Conservation (phyloP, 129 eudicot genomes). For the Tanacetum coccineum region DNA sequence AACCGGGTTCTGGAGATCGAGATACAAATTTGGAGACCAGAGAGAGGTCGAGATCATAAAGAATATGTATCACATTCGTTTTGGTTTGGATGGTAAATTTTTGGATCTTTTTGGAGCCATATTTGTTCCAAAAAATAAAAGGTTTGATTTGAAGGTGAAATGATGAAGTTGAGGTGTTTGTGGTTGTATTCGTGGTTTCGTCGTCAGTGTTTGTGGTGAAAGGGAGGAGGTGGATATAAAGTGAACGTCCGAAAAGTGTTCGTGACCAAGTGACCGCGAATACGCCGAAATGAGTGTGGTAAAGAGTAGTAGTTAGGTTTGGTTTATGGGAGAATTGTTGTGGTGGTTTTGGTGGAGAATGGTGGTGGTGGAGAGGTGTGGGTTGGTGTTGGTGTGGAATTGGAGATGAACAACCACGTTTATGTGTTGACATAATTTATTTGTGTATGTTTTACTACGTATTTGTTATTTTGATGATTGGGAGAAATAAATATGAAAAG, state of each 20-base stretch:
- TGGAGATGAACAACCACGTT: conserved; percentile 32
- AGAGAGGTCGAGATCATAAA: conserved; percentile 58
- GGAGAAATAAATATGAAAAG: conserved; percentile 17
- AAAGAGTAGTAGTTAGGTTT: conserved; percentile 56
- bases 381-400: conserved; percentile 12
- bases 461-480: conserved; percentile 18
- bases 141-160: conserved; percentile 61
- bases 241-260: conserved; percentile 41
- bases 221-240: conserved; percentile 46
- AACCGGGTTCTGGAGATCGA: conserved; percentile 70
- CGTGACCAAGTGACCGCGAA: conserved; percentile 74
- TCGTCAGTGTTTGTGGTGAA: conserved; percentile 15
- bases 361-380: conserved; percentile 21
- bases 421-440: conserved; percentile 22
- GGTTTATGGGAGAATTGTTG: conserved; percentile 30
- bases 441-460: conserved; percentile 4
- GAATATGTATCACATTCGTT: conserved; percentile 19
- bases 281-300: conserved; percentile 53
- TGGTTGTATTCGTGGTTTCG: background rate
- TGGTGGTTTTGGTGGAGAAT: conserved; percentile 19
- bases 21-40: conserved; percentile 56
- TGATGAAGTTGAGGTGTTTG: conserved; percentile 21
- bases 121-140: conserved; percentile 54
- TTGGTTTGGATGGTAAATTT: conserved; percentile 10
- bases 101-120: conserved; percentile 48